Percentiles rank a stretch among this genome's conserved stretches.
These are phyloP conservation scores for Didymella lethalis DNA, from an alignment of 2,329 filamentous ascomycete genomes.

Conservation along the genomic window DNA sequence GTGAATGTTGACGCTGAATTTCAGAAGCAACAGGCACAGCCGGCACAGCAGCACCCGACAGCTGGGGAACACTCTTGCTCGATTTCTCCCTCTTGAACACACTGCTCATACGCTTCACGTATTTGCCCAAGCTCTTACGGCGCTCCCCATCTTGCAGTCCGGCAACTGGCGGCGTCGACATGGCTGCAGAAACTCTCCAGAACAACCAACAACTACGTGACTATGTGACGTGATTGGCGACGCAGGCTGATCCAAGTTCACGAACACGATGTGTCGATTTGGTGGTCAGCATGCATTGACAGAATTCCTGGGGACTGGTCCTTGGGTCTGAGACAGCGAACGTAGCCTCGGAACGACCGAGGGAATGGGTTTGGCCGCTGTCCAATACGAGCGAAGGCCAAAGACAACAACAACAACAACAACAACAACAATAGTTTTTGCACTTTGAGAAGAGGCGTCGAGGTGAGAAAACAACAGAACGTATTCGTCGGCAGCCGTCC, in stretches of 20 bases:
- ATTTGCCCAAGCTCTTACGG: constrained; percentile 48
- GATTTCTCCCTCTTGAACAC: constrained; percentile 49
- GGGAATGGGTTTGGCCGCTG: constrained; percentile 26
- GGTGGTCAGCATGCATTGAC: constrained; percentile 21
- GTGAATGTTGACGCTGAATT: constrained; percentile 8
- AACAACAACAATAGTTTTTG: background rate
- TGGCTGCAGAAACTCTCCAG: constrained; percentile 23
- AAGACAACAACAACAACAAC: background rate
- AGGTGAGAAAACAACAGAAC: constrained; percentile 3
- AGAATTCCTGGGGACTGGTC: constrained; percentile 31
- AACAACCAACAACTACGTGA: constrained; percentile 3
- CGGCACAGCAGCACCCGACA: constrained; percentile 19
- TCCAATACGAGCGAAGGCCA: constrained; percentile 16
- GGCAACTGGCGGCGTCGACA: constrained; percentile 38
- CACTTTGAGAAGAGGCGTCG: constrained; percentile 1
- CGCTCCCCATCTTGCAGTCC: constrained; percentile 38
- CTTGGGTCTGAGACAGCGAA: constrained; percentile 41
- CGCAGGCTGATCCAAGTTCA: constrained; percentile 26
- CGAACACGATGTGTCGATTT: constrained; percentile 35
- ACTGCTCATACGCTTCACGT: constrained; percentile 52
- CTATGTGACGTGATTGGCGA: constrained; percentile 16
- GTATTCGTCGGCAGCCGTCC: constrained; percentile 13
- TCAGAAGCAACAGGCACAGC: constrained; percentile 4
- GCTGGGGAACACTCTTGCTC: constrained; percentile 24
- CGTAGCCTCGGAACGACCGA: constrained; percentile 38